Conservation (phyloP, 208 protist genomes). For the Crithidia brevicula region DNA sequence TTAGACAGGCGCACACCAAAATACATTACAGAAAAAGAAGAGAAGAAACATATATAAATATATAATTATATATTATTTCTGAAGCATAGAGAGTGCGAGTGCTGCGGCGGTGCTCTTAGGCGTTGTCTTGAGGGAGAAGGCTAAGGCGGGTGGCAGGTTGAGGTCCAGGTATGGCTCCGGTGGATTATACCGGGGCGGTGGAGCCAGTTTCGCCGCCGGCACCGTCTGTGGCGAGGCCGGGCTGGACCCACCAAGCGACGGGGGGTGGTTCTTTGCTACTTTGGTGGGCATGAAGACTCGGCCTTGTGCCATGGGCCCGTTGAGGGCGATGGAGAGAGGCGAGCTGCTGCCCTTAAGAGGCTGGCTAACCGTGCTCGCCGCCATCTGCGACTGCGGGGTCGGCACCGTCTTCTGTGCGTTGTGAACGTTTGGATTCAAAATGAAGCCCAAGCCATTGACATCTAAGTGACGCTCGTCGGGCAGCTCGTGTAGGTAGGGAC, state of each 20-base stretch:
- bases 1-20: no score
- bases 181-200: constrained; percentile 78
- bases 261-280: constrained; percentile 36
- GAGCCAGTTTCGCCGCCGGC: constrained; percentile 35
- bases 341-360: constrained; percentile 31
- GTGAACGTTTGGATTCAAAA: constrained; percentile 89
- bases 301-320: constrained; percentile 15
- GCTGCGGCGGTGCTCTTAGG: constrained; percentile 50
- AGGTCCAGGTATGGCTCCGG: constrained; percentile 88
- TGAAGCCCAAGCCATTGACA: constrained; percentile 86
- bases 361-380: constrained; percentile 20
- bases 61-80: constrained; percentile 39
- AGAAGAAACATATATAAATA: neutral
- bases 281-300: constrained; percentile 26
- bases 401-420: constrained; percentile 87
- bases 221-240: constrained; percentile 31
- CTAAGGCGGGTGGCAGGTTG: constrained; percentile 83
- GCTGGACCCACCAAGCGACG: constrained; percentile 21
- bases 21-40: neutral
- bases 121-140: constrained; percentile 65
- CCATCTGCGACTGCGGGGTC: constrained; percentile 32
- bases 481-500: constrained; percentile 87
- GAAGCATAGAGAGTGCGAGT: constrained; percentile 59
- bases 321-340: constrained; percentile 49
- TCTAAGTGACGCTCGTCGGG: constrained; percentile 90